A percentile compares a stretch with the other conserved stretches of the same genome.
phyloP scores from a whole-genome alignment of 1,284 basidiomycete genomes.

The Sanghuangporus sanghuang region DNA sequence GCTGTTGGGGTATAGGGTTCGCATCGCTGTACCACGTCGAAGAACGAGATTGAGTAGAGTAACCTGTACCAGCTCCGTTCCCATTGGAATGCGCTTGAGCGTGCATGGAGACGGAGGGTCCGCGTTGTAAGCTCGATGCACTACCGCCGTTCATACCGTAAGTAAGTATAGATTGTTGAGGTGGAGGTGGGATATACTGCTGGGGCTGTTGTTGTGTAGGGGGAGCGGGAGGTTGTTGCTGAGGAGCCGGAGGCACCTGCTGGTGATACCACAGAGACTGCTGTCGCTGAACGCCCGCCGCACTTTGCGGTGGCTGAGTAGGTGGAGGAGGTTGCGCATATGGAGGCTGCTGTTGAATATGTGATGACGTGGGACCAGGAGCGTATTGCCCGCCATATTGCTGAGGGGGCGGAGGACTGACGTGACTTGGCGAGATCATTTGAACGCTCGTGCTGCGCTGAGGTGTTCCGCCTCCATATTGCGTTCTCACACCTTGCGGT shows the following conservation, averaged over 20 bases:
- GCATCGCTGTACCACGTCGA: conserved; percentile 9
- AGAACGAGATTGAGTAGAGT: not conserved
- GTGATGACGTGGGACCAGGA: conserved; percentile 1
- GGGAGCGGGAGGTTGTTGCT: conserved; percentile 25
- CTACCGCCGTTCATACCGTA: conserved; percentile 20
- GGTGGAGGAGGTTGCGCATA: conserved; percentile 15
- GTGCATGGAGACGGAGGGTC: conserved; percentile 5
- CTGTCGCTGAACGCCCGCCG: conserved; percentile 6
- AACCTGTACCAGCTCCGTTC: not conserved
- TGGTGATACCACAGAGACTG: conserved; percentile 19
- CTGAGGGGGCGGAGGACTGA: conserved; percentile 6
- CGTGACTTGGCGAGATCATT: conserved; percentile 4
- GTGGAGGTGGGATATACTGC: conserved; percentile 18
- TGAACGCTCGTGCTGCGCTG: conserved; percentile 13
- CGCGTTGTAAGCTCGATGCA: conserved; percentile 16
- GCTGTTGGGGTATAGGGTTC: not conserved
- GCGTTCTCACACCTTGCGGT: not conserved
- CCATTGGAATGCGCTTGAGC: conserved; percentile 18
- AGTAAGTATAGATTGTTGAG: conserved; percentile 26
- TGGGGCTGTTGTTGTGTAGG: conserved; percentile 27
- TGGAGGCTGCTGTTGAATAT: conserved; percentile 1
- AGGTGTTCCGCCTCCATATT: not conserved
- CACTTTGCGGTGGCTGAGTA: not conserved
- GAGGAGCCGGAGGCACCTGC: conserved; percentile 17
- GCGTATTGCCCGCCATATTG: conserved; percentile 7